Base-by-base conservation (phyloP, 192 early-diverging fungal species). In the Linnemannia hyalina region DNA sequence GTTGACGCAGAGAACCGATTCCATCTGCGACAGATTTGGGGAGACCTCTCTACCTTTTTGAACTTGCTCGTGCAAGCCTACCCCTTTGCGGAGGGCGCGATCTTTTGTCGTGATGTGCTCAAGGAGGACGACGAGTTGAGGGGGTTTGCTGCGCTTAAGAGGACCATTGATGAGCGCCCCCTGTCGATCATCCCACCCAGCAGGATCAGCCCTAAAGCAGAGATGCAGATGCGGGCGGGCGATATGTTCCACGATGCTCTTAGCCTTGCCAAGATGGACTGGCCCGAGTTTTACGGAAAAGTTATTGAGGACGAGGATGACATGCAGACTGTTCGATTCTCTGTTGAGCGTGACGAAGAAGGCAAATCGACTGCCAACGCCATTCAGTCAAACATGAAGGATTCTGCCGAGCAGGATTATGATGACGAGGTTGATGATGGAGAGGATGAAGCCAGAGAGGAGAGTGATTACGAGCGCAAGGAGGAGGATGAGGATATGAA, bases 121-220 rank as follows among this genome's bases (percentile, higher is more conserved):
- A 84, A 82, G 65, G 89, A 90, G 71, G 89, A 90, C 78, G 71
- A 84, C 6, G 89, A 90, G 65, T 74, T 90, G 70, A 80, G 88
- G 65, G 89, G 89, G 36, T 90, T 90, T 73, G 78, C 77, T 10
- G 86, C 81, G 4, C 73, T 90, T 47, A 88, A 88, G 68, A 65
- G 79, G 23, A 71, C 82, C 22, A 83, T 85, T 35, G 82, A 86
- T 54, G 84, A 86, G 47, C 75, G 84, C 54, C 84, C 84, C 22
- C 77, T 86, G 5, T 86, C 84, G 55, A 86, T 86, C 44, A 86
- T 86, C 13, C 78, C 84, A 0, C 79, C 84, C 5, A 86, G 79
- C 76, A 77, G 71, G 42, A 81, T 86, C 65, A 86, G 84, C n/a
- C 79, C 84, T 40, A 86, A 86, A 26, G 80, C 78, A 22, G 84